A percentile compares a stretch with the other conserved stretches of the same genome.
These are phyloP conservation scores for Diplodia mutila DNA, from an alignment of 2,329 filamentous ascomycete species.

Conservation along the genomic window DNA sequence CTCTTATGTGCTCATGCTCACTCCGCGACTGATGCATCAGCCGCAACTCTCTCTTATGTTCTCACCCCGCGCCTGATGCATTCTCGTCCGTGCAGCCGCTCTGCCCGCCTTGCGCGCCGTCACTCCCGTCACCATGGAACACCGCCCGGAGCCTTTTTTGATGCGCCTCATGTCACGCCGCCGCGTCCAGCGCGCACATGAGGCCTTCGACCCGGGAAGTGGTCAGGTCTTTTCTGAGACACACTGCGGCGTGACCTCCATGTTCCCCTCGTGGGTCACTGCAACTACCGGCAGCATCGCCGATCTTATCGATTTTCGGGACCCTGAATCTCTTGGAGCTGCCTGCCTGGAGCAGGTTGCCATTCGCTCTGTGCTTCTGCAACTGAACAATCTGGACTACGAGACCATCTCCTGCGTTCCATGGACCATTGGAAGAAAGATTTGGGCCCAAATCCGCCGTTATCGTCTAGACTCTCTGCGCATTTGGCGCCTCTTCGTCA, in stretches of 20 bases:
- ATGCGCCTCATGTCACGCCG: slow-evolving; percentile 5
- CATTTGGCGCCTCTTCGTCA: slow-evolving; percentile 19
- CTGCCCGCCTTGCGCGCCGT: neutral
- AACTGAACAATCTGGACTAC: slow-evolving; percentile 6
- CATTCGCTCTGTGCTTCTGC: slow-evolving; percentile 18
- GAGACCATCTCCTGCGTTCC: slow-evolving; percentile 10
- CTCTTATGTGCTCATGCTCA: neutral
- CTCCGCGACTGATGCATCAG: slow-evolving; percentile 6
- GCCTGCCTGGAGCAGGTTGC: slow-evolving; percentile 13
- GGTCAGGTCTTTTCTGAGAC: slow-evolving; percentile 21
- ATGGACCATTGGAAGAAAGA: neutral
- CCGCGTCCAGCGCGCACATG: neutral
- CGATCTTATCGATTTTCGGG: slow-evolving; percentile 16
- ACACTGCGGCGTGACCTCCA: neutral
- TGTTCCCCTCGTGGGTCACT: slow-evolving; percentile 17
- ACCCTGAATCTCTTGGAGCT: neutral
- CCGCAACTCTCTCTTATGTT: slow-evolving; percentile 1
- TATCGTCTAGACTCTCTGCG: slow-evolving; percentile 7
- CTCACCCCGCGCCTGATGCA: slow-evolving; percentile 6
- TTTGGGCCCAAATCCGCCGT: slow-evolving; percentile 1
- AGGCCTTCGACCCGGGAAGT: neutral
- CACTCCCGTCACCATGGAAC: neutral
- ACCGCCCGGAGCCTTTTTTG: neutral
- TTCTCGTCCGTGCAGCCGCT: neutral
- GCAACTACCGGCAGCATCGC: slow-evolving; percentile 10